phyloP scores from a whole-genome alignment of 2,329 filamentous ascomycete species.

The Arthrobotrys pseudoclavata region DNA sequence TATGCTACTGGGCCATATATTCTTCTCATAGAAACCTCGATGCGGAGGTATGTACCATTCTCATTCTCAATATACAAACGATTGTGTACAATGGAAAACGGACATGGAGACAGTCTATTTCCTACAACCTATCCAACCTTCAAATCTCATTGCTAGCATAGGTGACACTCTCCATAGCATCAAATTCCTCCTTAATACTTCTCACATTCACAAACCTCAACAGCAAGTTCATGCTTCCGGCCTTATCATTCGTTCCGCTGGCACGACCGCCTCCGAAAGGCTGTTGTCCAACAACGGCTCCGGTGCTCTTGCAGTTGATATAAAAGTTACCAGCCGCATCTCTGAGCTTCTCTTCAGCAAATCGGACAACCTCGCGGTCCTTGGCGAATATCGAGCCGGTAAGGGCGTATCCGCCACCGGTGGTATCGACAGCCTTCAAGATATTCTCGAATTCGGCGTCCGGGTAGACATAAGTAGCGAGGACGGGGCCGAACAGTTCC shows the following conservation, averaged over 20 bases:
- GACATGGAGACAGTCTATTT: neutral
- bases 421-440: constrained; percentile 67
- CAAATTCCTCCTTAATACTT: constrained; percentile 82
- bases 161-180: constrained; percentile 73
- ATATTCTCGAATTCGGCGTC: constrained; percentile 70
- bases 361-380: constrained; percentile 76
- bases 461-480: constrained; percentile 82
- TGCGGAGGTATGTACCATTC: neutral
- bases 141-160: constrained; percentile 80
- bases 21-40: neutral
- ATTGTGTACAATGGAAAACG: neutral
- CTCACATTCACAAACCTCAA: constrained; percentile 77
- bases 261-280: constrained; percentile 78
- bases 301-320: constrained; percentile 85
- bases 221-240: constrained; percentile 75
- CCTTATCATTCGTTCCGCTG: constrained; percentile 81
- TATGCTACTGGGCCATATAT: neutral
- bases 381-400: constrained; percentile 82
- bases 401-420: constrained; percentile 77
- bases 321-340: constrained; percentile 87
- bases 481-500: constrained; percentile 85
- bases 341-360: constrained; percentile 78
- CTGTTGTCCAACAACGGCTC: constrained; percentile 80
- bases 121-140: neutral
- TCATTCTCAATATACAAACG: neutral